Conservation (phyloP, 805 yeast genomes). For the Saccharomyces mikatae region DNA sequence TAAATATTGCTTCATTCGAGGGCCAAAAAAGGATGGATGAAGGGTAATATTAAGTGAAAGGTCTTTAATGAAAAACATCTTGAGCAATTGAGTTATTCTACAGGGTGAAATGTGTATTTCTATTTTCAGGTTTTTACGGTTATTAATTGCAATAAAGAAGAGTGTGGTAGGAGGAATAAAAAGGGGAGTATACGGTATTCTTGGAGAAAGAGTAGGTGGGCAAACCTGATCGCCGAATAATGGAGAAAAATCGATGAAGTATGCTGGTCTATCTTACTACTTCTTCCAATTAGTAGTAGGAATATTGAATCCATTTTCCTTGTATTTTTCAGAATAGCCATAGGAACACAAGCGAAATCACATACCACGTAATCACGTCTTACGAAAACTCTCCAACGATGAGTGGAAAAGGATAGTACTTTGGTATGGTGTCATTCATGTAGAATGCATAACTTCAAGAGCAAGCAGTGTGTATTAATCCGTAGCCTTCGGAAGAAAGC, state of each 20-base stretch:
- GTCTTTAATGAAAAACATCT: constrained; percentile 59
- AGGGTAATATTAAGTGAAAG: constrained; percentile 83
- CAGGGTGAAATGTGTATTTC: background rate
- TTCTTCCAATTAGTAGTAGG: background rate
- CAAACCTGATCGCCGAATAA: background rate
- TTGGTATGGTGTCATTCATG: background rate
- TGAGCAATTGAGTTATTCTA: background rate
- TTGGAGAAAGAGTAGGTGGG: background rate
- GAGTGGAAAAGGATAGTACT: background rate
- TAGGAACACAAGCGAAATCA: background rate
- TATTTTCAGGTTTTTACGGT: background rate
- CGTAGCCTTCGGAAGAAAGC: background rate
- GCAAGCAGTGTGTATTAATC: background rate
- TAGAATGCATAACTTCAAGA: background rate
- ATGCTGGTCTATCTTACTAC: background rate
- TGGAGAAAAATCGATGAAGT: background rate
- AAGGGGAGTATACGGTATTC: background rate
- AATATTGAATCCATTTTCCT: background rate
- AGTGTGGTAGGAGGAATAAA: background rate
- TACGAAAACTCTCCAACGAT: background rate
- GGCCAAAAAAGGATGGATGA: constrained; percentile 96
- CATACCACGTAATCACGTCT: background rate
- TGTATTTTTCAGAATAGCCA: background rate
- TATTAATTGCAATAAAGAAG: background rate
- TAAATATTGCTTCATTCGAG: constrained; percentile 90